phyloP scores from a whole-genome alignment of 2,329 filamentous ascomycete species.

The Pseudogymnoascus sp. region DNA sequence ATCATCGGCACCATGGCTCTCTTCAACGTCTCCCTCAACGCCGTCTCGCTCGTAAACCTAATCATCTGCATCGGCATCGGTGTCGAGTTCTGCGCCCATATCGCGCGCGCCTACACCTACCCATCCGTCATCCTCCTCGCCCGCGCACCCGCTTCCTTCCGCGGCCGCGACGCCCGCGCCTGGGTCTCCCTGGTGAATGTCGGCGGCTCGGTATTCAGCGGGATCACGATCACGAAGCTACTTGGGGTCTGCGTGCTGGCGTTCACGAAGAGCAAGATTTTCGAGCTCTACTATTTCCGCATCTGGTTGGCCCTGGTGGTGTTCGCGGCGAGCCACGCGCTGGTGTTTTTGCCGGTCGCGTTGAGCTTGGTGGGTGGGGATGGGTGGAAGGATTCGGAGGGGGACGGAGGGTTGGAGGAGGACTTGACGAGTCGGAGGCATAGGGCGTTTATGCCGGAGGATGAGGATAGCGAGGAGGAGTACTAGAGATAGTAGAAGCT shows the following conservation, averaged over 20 bases:
- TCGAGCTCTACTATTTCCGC: conserved; percentile 98
- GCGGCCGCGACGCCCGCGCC: conserved; percentile 74
- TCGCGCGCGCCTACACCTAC: conserved; percentile 93
- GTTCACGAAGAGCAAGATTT: conserved; percentile 95
- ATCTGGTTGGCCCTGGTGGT: conserved; percentile 90
- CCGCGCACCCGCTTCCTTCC: conserved; percentile 68
- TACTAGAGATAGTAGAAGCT: not conserved
- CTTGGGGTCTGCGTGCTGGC: conserved; percentile 87
- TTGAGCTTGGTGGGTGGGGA: conserved; percentile 79
- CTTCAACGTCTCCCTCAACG: conserved; percentile 83
- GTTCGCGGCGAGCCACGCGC: conserved; percentile 80
- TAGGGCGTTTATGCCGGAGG: conserved; percentile 69
- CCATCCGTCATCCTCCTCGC: conserved; percentile 79
- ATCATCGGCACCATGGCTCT: conserved; percentile 94
- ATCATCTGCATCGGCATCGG: conserved; percentile 96
- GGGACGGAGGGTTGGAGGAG: conserved; percentile 81
- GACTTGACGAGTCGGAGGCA: conserved; percentile 77
- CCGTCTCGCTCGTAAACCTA: conserved; percentile 89
- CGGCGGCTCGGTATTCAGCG: conserved; percentile 87
- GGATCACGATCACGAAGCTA: conserved; percentile 93
- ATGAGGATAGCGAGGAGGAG: conserved; percentile 51
- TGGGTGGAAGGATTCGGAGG: conserved; percentile 76
- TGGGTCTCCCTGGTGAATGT: conserved; percentile 95
- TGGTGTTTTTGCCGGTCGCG: conserved; percentile 86
- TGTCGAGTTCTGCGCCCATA: conserved; percentile 96